phyloP scores from a whole-genome alignment of 225 moss, liverwort and hornwort genomes.

The Climacium dendroides region DNA sequence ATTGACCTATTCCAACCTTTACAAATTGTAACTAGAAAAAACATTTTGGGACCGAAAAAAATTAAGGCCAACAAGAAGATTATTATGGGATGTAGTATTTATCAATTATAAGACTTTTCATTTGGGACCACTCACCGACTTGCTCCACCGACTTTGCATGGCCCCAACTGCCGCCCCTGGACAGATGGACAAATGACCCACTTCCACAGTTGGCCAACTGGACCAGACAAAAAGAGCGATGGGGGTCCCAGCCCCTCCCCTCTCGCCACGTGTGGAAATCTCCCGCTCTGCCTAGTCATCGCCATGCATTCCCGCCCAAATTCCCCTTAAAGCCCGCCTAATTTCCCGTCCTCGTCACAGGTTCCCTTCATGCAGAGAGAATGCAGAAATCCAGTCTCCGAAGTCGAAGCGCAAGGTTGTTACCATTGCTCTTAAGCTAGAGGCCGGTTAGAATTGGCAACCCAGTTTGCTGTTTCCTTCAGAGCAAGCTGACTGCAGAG shows the following conservation, averaged over 20 bases:
- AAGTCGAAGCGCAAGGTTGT: background rate
- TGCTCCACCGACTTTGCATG: background rate
- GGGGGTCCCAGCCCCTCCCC: background rate
- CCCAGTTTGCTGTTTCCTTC: background rate
- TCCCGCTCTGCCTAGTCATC: background rate
- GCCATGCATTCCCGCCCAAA: background rate
- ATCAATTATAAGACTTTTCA: background rate
- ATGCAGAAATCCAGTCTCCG: too few species aligned
- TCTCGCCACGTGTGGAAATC: background rate
- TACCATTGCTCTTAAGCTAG: too few species aligned
- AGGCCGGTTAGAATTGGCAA: background rate
- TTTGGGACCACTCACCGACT: background rate
- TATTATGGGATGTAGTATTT: too few species aligned
- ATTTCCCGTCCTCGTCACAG: too few species aligned
- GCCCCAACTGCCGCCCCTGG: background rate
- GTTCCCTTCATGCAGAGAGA: background rate
- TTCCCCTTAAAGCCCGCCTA: background rate
- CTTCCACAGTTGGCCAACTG: background rate
- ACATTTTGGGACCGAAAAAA: too few species aligned
- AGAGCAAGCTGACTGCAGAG: background rate
- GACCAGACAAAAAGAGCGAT: background rate
- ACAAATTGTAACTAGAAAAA: too few species aligned
- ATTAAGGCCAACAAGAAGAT: too few species aligned
- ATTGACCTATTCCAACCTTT: too few species aligned
- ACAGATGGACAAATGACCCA: background rate